Base-by-base conservation (phyloP, 352 stramenopile species). In the Globisporangium sylvaticum region DNA sequence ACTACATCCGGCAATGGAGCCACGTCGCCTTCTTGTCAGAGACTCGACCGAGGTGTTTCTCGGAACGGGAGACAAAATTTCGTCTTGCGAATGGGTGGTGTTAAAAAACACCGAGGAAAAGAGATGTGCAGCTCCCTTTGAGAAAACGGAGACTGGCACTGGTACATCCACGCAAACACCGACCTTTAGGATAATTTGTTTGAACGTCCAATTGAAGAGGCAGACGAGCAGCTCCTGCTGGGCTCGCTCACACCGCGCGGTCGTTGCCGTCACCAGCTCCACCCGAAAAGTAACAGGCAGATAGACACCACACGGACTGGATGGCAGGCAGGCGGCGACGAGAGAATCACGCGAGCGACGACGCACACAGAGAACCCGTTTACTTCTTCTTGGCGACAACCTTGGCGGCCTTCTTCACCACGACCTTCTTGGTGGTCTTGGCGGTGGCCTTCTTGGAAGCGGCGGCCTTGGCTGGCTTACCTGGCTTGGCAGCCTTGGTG, bases 101-200 rank as follows among this genome's bases (percentile, higher is more conserved):
- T 94, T 94, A 79, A 92, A 77, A 92, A 94, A 94, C 86, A 94
- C 86, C 86, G 84, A 94, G 78, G 68, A 65, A 73, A 55, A 66
- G 39, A 58, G 46, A 68, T 62, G 55, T 55, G 42, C 46, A 59
- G 58, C 39, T 22, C 24, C 22, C 32, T 8, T 32, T 10, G 22
- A 24, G 18, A 25, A 29, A 27, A 15, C 20, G 29, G 12, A 27
- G 31, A 32, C 64, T 61, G 46, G 57, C 67, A 69, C 62, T 58
- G 56, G 55, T 56, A 52, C 50, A 46, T 50, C 22, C 54, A 57
- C 56, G 22, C 22, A 69, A 80, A 78, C 73, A 78, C 71, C 68
- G 75, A 83, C 77, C 70, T 73, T 57, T 57, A 69, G 57, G 64
- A 53, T 57, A 39, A 44, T 57, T 64, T 64, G 63, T 64, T 65